Percentiles rank a stretch among this genome's conserved stretches.
These are phyloP conservation scores for Rutstroemia sydowiana DNA, from an alignment of 2,329 filamentous ascomycete species.

Conservation along the genomic window DNA sequence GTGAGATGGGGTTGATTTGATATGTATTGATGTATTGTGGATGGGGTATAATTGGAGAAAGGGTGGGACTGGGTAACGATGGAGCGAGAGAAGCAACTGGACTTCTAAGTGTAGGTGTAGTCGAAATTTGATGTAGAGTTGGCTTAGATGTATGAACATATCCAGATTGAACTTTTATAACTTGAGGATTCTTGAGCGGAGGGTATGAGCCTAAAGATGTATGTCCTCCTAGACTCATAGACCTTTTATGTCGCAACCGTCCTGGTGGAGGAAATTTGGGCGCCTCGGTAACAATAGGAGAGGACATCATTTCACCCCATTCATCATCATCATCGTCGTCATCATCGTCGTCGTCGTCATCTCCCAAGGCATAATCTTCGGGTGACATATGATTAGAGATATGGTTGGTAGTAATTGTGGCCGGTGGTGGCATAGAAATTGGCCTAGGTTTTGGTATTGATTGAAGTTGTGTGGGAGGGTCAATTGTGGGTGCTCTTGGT, in stretches of 20 bases:
- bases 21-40: neutral
- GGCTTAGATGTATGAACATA: conserved; percentile 7
- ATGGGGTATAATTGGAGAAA: neutral
- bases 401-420: neutral
- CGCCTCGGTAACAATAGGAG: conserved; percentile 21
- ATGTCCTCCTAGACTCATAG: conserved; percentile 14
- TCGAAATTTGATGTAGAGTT: conserved; percentile 9
- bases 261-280: conserved; percentile 1
- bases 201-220: neutral
- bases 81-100: neutral
- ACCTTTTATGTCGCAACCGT: conserved; percentile 18
- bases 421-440: conserved; percentile 2
- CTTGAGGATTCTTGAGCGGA: conserved; percentile 8
- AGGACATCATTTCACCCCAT: conserved; percentile 34
- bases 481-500: neutral
- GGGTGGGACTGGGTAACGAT: neutral
- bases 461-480: neutral
- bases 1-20: neutral
- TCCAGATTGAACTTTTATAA: conserved; percentile 1
- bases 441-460: neutral
- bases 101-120: neutral
- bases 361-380: neutral
- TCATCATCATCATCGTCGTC: conserved; percentile 27
- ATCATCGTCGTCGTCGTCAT: neutral
- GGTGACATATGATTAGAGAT: too few relatives aligned